phyloP scores from a whole-genome alignment of 1,284 basidiomycete genomes.

The Malassezia slooffiae region DNA sequence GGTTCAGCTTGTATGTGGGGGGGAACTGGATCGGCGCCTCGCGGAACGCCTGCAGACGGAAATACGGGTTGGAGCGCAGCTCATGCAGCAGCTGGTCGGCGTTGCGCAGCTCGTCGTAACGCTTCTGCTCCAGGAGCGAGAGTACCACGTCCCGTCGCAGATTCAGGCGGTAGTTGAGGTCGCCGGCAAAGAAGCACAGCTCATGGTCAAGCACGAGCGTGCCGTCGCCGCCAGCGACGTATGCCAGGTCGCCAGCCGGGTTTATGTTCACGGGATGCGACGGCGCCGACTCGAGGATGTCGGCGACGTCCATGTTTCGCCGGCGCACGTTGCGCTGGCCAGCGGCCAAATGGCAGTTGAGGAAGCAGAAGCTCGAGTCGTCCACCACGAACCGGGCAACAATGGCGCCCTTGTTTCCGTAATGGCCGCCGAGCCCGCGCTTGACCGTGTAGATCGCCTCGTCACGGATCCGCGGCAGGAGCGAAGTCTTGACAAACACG shows the following conservation, averaged over 20 bases:
- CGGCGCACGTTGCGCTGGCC: conserved; percentile 72
- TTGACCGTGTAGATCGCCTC: conserved; percentile 69
- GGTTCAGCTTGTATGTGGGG: conserved; percentile 89
- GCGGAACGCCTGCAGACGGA: conserved; percentile 68
- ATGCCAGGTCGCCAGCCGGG: conserved; percentile 50
- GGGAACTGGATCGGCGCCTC: conserved; percentile 59
- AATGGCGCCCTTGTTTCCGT: conserved; percentile 96
- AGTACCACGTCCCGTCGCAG: conserved; percentile 71
- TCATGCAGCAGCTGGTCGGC: conserved; percentile 86
- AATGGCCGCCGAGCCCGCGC: conserved; percentile 77
- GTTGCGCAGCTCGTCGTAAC: conserved; percentile 57
- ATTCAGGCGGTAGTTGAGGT: conserved; percentile 69
- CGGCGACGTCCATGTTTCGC: conserved; percentile 73
- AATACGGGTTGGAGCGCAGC: conserved; percentile 70
- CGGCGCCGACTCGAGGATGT: conserved; percentile 43
- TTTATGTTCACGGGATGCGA: no score
- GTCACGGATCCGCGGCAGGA: conserved; percentile 56
- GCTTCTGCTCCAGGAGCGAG: conserved; percentile 57
- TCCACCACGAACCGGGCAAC: conserved; percentile 78
- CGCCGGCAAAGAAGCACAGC: conserved; percentile 68
- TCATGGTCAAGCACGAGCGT: conserved; percentile 91
- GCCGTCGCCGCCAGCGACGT: conserved; percentile 81
- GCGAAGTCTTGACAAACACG: conserved; percentile 63
- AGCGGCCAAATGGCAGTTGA: conserved; percentile 92
- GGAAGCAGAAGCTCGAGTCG: conserved; percentile 65